Evolutionary conservation across 2,329 filamentous ascomycete species (phyloP).

Genomic region (Verticillium alfalfae): DNA sequence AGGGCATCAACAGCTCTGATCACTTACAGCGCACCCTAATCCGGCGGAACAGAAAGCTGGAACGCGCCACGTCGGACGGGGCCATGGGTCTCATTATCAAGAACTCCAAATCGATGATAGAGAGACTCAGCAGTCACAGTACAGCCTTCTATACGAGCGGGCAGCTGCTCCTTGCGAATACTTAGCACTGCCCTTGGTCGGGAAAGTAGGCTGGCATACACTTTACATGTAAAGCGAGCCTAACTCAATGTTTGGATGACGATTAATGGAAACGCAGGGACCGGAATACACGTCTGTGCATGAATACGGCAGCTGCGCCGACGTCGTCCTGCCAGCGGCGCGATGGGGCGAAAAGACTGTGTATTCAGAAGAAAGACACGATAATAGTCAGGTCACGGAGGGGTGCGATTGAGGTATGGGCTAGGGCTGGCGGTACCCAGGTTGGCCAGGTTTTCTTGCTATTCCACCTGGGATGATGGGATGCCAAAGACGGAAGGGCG

Average conservation of each 20-base stretch:
- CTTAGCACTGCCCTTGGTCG: slow-evolving; percentile 28
- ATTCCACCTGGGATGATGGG: slow-evolving; percentile 31
- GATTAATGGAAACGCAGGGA: slow-evolving; percentile 21
- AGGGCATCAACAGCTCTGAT: slow-evolving; percentile 21
- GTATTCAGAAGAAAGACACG: slow-evolving; percentile 20
- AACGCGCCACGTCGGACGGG: slow-evolving; percentile 28
- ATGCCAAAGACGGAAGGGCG: slow-evolving; percentile 18
- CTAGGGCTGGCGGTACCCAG: slow-evolving; percentile 18
- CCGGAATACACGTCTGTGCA: slow-evolving; percentile 31
- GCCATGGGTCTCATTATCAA: slow-evolving; percentile 27
- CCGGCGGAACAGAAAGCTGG: slow-evolving; percentile 24
- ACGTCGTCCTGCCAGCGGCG: slow-evolving; percentile 28
- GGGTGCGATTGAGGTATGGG: slow-evolving; percentile 22
- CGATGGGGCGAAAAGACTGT: slow-evolving; percentile 29
- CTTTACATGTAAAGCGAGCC: too few relatives aligned
- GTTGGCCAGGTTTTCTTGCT: slow-evolving; percentile 28
- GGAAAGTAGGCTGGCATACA: slow-evolving; percentile 26
- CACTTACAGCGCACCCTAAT: slow-evolving; percentile 24
- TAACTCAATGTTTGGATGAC: too few relatives aligned
- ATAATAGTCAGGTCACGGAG: slow-evolving; percentile 22
- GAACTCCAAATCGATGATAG: slow-evolving; percentile 19
- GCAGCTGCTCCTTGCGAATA: slow-evolving; percentile 32
- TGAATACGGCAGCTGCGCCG: slow-evolving; percentile 29
- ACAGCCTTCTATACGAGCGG: slow-evolving; percentile 31
- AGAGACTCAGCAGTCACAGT: slow-evolving; percentile 25